Base-by-base conservation (phyloP, 2,329 filamentous ascomycete species). In the Sporothrix globosa region DNA sequence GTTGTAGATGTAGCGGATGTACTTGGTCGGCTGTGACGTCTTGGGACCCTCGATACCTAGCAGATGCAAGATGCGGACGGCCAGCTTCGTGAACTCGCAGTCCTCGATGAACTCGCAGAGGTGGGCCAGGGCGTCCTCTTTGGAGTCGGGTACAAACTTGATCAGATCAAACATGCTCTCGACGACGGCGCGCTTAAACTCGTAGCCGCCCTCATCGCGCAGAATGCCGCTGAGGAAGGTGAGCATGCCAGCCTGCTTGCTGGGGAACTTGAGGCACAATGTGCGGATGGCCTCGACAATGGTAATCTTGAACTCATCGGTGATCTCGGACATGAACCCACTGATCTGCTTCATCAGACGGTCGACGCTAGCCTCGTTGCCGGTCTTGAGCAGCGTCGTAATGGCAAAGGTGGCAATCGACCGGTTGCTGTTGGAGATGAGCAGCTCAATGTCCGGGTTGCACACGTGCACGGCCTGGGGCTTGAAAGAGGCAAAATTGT, bases 221-320 rank as follows among this genome's bases (percentile, higher is more conserved):
- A 99, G 85, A 71, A 98, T 97, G n/a, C 94, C 92, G 77, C 95
- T 97, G 63, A 99, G 87, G 88, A 99, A 99, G 67, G 92, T 89
- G 68, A 99, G 89, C 94, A 99, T 98, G 73, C 93, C 94, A 61
- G 95, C 95, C 82, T 99, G 96, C 83, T 99, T 99, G 83, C 88
- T 94, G 46, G 96, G 96, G 83, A 99, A 99, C 83, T 99, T 99
- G 76, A 99, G 85, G 80, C 95, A 98, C 53, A 99, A 84, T 3
- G 96, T 98, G 72, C 96, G 91, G 78, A 99, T 97, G 54, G 96
- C 96, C 81, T 99, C 96, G 56, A 99, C 95, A 77, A 99, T 97
- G n/a, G 96, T 99, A 75, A 99, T 97, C 86, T 98, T 99, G 86
- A 99, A 99, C 81, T 99, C 96, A 78, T 99, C 96, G 7, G 95